A percentile compares a stretch with the other conserved stretches of the same genome.
phyloP scores from a whole-genome alignment of 495 filamentous ascomycete species.

The Lentithecium fluviatile region DNA sequence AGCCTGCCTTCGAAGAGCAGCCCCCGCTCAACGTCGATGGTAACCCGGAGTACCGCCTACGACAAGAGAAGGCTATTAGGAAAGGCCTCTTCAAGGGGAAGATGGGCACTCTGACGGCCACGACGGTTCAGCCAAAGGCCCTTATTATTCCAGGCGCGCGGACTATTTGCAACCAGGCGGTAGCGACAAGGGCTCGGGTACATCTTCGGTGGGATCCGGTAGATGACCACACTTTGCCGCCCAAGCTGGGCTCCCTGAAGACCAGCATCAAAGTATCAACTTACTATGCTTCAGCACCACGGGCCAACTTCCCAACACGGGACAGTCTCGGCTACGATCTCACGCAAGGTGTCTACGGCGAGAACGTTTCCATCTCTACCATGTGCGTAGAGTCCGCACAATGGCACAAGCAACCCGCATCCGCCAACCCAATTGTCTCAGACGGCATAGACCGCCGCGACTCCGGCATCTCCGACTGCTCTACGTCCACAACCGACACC shows the following conservation, averaged over 20 bases:
- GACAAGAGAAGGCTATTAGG: conserved; percentile 72
- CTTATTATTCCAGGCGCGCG: conserved; percentile 53
- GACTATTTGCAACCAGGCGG: not conserved
- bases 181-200: conserved; percentile 63
- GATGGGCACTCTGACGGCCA: conserved; percentile 68
- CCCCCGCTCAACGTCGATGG: conserved; percentile 68
- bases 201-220: conserved; percentile 73
- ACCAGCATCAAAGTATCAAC: conserved; percentile 75
- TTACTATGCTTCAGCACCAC: conserved; percentile 65
- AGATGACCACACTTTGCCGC: conserved; percentile 58
- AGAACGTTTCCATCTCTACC: conserved; percentile 61
- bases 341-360: conserved; percentile 64
- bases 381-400: conserved; percentile 61
- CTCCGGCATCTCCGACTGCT: conserved; percentile 52
- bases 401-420: conserved; percentile 60
- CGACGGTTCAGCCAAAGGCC: conserved; percentile 70
- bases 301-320: conserved; percentile 46
- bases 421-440: conserved; percentile 11
- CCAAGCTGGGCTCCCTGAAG: conserved; percentile 62
- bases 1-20: conserved; percentile 72
- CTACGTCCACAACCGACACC: conserved; percentile 34
- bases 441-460: conserved; percentile 52
- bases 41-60: conserved; percentile 64
- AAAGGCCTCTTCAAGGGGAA: conserved; percentile 77
- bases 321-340: conserved; percentile 48